These are phyloP conservation scores for Pythium plurisporium DNA, from an alignment of 352 stramenopile genomes.

Conservation along the genomic window DNA sequence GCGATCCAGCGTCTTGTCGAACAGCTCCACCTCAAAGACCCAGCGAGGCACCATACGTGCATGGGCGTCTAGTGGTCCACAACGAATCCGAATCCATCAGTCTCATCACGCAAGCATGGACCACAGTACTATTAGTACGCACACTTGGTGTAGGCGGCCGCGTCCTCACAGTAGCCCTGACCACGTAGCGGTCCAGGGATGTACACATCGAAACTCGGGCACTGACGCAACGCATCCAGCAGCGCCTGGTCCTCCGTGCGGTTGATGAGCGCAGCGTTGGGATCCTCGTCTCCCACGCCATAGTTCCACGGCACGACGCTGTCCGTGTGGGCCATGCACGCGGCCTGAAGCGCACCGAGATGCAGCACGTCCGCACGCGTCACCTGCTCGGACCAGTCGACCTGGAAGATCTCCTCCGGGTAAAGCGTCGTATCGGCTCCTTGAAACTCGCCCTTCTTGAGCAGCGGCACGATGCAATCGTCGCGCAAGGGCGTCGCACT, in stretches of 20 bases:
- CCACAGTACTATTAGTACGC: conserved; percentile 5
- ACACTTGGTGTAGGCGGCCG: conserved; percentile 59
- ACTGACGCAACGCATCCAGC: conserved; percentile 45
- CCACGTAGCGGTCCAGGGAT: conserved; percentile 33
- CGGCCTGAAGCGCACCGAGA: conserved; percentile 44
- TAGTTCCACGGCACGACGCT: too few species aligned
- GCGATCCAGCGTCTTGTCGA: conserved; percentile 11
- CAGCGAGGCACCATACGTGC: conserved; percentile 31
- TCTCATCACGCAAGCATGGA: background rate
- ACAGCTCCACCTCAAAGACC: conserved; percentile 27
- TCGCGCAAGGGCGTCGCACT: background rate
- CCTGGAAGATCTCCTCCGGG: background rate
- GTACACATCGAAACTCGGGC: conserved; percentile 66
- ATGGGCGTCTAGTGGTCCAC: conserved; percentile 18
- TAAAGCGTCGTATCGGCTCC: conserved; percentile 2
- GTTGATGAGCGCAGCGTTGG: too few species aligned
- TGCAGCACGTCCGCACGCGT: conserved; percentile 30
- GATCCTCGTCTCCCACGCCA: too few species aligned
- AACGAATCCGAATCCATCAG: background rate
- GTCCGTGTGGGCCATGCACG: conserved; percentile 39
- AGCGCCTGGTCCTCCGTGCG: conserved; percentile 20
- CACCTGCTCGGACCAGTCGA: conserved; percentile 16
- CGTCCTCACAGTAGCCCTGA: conserved; percentile 72
- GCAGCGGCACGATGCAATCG: background rate
- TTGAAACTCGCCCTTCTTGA: background rate